Base-by-base conservation (phyloP, 306 rosid genomes). In the Macrotyloma uniflorum region DNA sequence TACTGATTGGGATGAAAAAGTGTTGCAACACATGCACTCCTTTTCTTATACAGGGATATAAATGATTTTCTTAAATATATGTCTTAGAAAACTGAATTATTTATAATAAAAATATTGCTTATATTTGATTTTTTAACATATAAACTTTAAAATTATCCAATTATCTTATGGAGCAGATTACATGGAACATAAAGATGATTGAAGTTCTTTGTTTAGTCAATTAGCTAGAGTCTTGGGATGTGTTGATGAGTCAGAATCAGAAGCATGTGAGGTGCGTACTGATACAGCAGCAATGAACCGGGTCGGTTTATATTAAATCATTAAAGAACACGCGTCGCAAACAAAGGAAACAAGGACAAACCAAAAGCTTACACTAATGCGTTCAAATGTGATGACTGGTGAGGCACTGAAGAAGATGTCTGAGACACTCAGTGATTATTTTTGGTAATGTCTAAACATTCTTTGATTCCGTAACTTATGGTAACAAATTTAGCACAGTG, bases 261-360 rank as follows among this genome's bases (percentile, higher is more conserved):
- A 20, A 46, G 82, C 69, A 46, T 58, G 71, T 70, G 62, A 69
- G 62, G 38, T 61, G 66, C 65, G 18, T 72, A 15, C 1, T 22
- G 79, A 79, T 23, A 79, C 67, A 72, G 67, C 78, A 49, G 58
- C 79, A 50, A 63, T 72, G 59, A 18, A 40, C 16, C 30, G 0
- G 35, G 40, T 73, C 61, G 46, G 68, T 53, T 70, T 67, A 40
- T 8, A 30, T 19, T 11, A 18, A 54, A 71, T 59, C 57, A 62
- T 18, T n/a, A 15, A 20, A 53, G 11, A 19, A 81, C 67, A 75
- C 77, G 72, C 20, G 80, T 81, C 50, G 2, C 45, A 1, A 20
- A 35, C 38, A 43, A 18, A 65, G 20, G 20, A 65, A 53, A 72
- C 11, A 14, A 57, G 10, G 28, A 33, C 54, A 45, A 80, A 74